Conservation (phyloP, 805 yeast species). For the Myxozyma neglecta region DNA sequence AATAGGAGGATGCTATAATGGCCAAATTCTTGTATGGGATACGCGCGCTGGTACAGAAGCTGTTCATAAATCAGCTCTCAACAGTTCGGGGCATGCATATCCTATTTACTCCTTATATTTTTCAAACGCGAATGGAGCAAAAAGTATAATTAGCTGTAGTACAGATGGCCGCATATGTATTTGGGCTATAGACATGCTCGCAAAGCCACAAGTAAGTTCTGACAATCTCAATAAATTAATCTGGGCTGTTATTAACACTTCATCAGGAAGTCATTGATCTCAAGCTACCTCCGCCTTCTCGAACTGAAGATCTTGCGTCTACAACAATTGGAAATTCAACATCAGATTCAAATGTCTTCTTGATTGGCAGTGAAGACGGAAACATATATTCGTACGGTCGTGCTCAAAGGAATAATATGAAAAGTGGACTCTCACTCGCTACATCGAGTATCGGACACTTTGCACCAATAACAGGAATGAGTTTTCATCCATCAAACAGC, state of each 20-base stretch:
- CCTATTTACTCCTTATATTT: slow-evolving; percentile 39
- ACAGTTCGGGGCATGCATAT: slow-evolving; percentile 40
- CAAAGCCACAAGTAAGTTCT: slow-evolving; percentile 37
- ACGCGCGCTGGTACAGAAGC: slow-evolving; percentile 39
- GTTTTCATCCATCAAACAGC: slow-evolving; percentile 35
- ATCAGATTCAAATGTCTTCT: slow-evolving; percentile 38
- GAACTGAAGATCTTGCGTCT: slow-evolving; percentile 38
- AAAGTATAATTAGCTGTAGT: slow-evolving; percentile 40
- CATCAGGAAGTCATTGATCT: slow-evolving; percentile 36
- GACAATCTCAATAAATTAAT: too few relatives aligned
- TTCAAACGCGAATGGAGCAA: slow-evolving; percentile 36
- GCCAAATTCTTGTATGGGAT: slow-evolving; percentile 56
- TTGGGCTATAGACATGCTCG: slow-evolving; percentile 44
- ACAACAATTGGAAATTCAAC: slow-evolving; percentile 36
- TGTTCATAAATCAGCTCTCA: slow-evolving; percentile 39
- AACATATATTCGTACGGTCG: slow-evolving; percentile 40
- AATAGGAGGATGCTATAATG: slow-evolving; percentile 52
- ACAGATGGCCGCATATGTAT: slow-evolving; percentile 44
- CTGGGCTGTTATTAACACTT: not conserved
- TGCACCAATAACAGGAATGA: slow-evolving; percentile 41
- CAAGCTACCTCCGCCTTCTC: slow-evolving; percentile 34
- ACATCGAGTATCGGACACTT: slow-evolving; percentile 38
- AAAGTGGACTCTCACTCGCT: slow-evolving; percentile 38
- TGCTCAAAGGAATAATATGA: slow-evolving; percentile 37
- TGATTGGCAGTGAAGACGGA: slow-evolving; percentile 46